Percentiles rank a stretch among this genome's conserved stretches.
phyloP scores from a whole-genome alignment of 2,329 filamentous ascomycete genomes.

The Lecanicillium sp. region DNA sequence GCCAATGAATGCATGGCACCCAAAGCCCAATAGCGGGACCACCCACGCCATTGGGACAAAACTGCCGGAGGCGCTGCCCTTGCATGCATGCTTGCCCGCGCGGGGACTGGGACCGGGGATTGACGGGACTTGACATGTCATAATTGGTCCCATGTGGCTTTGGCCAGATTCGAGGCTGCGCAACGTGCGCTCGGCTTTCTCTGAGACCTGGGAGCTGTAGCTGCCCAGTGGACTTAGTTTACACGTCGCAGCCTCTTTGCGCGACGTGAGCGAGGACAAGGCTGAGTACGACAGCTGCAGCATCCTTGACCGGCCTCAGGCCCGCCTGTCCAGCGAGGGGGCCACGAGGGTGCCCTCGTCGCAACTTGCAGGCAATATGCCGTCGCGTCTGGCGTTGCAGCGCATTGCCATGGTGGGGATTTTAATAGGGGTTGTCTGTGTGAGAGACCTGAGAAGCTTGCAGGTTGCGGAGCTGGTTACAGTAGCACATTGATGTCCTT shows the following conservation, averaged over 20 bases:
- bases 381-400: background rate
- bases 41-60: conserved; percentile 10
- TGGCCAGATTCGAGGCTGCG: conserved; percentile 1
- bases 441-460: background rate
- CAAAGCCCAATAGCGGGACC: conserved; percentile 6
- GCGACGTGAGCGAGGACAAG: too few species aligned
- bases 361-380: too few species aligned
- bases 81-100: conserved; percentile 6
- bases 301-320: too few species aligned
- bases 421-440: background rate
- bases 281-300: too few species aligned
- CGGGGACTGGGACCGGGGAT: background rate
- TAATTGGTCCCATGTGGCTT: conserved; percentile 9
- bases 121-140: conserved; percentile 9
- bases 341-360: too few species aligned
- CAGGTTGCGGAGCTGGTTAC: too few species aligned
- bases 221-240: too few species aligned
- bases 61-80: conserved; percentile 8
- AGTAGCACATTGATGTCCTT: background rate
- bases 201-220: background rate
- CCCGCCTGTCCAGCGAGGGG: too few species aligned
- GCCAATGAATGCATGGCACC: background rate
- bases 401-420: background rate
- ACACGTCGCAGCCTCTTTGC: too few species aligned
- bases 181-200: background rate